These are phyloP conservation scores for Angophora floribunda DNA, from an alignment of 345 rosid species.

Conservation along the genomic window DNA sequence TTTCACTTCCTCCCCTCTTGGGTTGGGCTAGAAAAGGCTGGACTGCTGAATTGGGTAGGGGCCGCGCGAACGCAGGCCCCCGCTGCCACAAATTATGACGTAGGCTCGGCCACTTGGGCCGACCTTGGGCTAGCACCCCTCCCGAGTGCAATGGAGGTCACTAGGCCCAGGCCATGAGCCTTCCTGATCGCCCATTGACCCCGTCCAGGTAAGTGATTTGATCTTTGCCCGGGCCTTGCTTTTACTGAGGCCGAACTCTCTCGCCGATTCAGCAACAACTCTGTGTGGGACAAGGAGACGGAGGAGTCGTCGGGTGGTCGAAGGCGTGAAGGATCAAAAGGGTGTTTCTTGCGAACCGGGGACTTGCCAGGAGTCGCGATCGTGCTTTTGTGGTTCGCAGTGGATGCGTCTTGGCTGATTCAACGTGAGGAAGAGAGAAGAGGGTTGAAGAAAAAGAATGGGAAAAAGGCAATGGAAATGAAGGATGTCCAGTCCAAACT, in stretches of 20 bases:
- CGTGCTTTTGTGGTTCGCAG: background rate
- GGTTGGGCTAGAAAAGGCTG: too few species aligned
- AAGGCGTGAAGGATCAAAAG: background rate
- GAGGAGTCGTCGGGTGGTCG: background rate
- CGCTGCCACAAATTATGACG: background rate
- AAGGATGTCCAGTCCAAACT: background rate
- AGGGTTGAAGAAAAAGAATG: rapidly evolving
- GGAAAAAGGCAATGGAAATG: background rate
- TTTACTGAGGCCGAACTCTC: rapidly evolving
- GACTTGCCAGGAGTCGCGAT: background rate
- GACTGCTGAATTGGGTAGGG: background rate
- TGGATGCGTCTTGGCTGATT: background rate
- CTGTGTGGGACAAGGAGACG: background rate
- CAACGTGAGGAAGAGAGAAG: background rate
- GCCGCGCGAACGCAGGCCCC: background rate
- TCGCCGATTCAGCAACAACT: background rate
- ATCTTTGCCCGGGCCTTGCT: rapidly evolving
- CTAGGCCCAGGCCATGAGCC: background rate
- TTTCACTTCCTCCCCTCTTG: background rate
- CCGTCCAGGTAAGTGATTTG: background rate
- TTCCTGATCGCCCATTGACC: background rate
- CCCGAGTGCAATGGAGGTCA: conserved; percentile 4
- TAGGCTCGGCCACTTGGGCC: background rate
- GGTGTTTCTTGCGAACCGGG: background rate
- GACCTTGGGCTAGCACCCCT: background rate